Evolutionary conservation across 2,329 filamentous ascomycete genomes (phyloP).

Genomic region (Akanthomyces dipterigenus): DNA sequence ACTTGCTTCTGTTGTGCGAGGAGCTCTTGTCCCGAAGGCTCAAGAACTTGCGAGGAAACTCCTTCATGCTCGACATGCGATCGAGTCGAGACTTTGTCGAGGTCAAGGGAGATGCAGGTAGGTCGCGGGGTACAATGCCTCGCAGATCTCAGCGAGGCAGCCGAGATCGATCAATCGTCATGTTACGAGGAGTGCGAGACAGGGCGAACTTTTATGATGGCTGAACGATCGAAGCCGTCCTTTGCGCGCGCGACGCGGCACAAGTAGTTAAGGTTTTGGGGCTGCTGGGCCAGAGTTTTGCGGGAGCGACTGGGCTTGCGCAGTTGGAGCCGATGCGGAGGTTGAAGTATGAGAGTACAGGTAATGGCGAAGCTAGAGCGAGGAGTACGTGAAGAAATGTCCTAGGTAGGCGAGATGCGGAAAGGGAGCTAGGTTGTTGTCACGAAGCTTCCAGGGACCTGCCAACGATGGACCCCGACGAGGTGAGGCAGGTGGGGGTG

Average conservation of each 20-base stretch:
- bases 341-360: background rate
- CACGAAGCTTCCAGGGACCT: conserved; percentile 8
- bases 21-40: conserved; percentile 62
- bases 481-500: conserved; percentile 4
- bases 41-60: conserved; percentile 58
- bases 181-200: conserved; percentile 16
- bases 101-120: background rate
- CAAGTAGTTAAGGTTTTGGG: background rate
- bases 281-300: background rate
- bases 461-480: background rate
- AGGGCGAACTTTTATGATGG: background rate
- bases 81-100: background rate
- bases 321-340: background rate
- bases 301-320: background rate
- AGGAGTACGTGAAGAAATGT: background rate
- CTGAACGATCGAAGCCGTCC: background rate
- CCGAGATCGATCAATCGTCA: conserved; percentile 23
- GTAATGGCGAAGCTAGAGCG: background rate
- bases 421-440: conserved; percentile 8
- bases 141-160: conserved; percentile 27
- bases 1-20: conserved; percentile 47
- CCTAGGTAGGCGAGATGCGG: background rate
- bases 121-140: conserved; percentile 15
- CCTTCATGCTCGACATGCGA: conserved; percentile 39
- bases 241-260: background rate